Evolutionary conservation across 257 asterid species (phyloP), one percentile per base, ranked within the genome.

Genomic region (Ligustrum vulgare): DNA sequence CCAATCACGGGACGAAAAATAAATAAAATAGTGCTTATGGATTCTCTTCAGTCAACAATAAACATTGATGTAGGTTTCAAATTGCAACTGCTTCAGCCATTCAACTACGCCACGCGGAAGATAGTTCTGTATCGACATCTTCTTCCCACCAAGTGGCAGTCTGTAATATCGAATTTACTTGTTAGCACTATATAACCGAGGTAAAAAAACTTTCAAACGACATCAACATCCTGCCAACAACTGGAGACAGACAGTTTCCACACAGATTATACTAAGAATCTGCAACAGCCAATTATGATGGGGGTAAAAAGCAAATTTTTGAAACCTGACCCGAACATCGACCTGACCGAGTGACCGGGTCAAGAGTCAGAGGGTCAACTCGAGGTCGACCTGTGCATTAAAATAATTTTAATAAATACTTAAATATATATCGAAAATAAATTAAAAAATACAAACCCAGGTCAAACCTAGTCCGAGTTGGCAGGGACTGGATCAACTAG

Each of bases 81-180:
- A 49, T 69, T 69, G 34, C 56, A 43, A 35, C 47, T 56, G 31
- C 64, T 56, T 73, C 45, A 6, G 73, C 70, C 34, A 65, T 69
- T 93, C 91, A 94, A 79, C 87, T 89, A 64, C 98, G 98, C 99
- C 99, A 94, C 43, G 89, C 96, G 4, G 99, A 77, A 64, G 98
- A 94, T 23, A 70, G 71, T 78, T 91, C 98, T 13, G 87, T 75
- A 41, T 90, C 97, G 25, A 86, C 84, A 35, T 81, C 89, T 88
- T 94, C 94, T 85, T 94, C 98, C 98, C 98, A 94, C 98, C 98
- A 94, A 34, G 98, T 94, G 23, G 87, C 84, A 73, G 82, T 89
- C 99, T 93, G 87, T 77, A 83, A 70, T 62, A 73, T 69, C 69
- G 69, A 60, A 58, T 74, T 69, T 67, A 75, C 25, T 36, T 13